Conservation (phyloP, 306 rosid species). For the Prunus kanzakura region DNA sequence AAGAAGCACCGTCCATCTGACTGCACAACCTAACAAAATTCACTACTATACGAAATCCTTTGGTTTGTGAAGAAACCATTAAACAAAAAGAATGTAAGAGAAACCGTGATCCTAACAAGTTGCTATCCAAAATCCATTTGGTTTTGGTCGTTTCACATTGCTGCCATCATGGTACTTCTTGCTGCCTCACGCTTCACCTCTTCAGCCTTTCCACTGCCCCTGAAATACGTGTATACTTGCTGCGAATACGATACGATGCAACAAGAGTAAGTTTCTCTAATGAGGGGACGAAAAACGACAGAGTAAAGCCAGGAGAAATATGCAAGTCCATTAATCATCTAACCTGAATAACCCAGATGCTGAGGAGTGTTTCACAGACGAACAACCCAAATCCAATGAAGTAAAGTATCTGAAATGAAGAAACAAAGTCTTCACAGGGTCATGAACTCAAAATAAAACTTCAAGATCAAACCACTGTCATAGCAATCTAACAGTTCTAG, state of each 20-base stretch:
- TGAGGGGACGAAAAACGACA: slow-evolving; percentile 1
- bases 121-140: background rate
- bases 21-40: slow-evolving; percentile 7
- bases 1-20: background rate
- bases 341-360: slow-evolving; percentile 98
- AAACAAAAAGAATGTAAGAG: background rate
- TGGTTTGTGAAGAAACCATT: background rate
- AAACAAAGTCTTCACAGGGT: background rate
- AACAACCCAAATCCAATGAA: slow-evolving; percentile 73
- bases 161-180: slow-evolving; percentile 81
- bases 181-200: slow-evolving; percentile 74
- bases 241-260: slow-evolving; percentile 35
- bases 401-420: slow-evolving; percentile 65
- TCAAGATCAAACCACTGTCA: slow-evolving; percentile 16
- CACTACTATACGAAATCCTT: background rate
- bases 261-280: slow-evolving; percentile 8
- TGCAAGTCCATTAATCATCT: slow-evolving; percentile 6
- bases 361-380: slow-evolving; percentile 69
- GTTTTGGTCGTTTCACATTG: slow-evolving; percentile 41
- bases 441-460: slow-evolving; percentile 20
- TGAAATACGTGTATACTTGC: slow-evolving; percentile 95
- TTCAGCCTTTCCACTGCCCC: slow-evolving; percentile 87
- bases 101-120: background rate
- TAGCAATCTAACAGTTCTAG: background rate
- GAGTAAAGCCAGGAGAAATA: slow-evolving; percentile 1